A percentile compares a stretch with the other conserved stretches of the same genome.
These are phyloP conservation scores for Aspergillaceae sp. DNA, from an alignment of 2,329 filamentous ascomycete genomes.

Conservation along the genomic window DNA sequence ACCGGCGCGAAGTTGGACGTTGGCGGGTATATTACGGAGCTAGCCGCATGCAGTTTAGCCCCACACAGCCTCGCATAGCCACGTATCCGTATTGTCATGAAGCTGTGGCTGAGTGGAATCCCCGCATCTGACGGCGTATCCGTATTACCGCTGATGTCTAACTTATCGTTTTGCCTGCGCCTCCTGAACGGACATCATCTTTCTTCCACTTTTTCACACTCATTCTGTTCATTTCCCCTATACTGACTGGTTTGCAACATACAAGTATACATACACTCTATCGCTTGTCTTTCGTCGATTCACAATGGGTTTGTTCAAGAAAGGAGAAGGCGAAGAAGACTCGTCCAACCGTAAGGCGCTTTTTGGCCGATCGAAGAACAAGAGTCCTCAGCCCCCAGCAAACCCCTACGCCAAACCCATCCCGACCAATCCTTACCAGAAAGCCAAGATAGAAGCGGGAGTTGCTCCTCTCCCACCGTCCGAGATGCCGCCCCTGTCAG, in stretches of 20 bases:
- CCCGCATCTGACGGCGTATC: conserved; percentile 4
- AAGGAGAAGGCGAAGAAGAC: conserved; percentile 46
- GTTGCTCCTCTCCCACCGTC: conserved; percentile 27
- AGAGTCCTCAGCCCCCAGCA: conserved; percentile 41
- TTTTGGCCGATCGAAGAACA: conserved; percentile 50
- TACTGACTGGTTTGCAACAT: not conserved
- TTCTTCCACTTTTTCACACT: conserved; percentile 2
- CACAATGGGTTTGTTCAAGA: conserved; percentile 41
- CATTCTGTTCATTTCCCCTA: conserved; percentile 2
- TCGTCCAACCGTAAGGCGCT: conserved; percentile 46
- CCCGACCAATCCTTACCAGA: conserved; percentile 47
- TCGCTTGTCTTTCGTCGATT: not conserved
- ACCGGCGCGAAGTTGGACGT: not conserved
- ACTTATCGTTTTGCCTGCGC: conserved; percentile 9
- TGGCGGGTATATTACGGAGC: not conserved
- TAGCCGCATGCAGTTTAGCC: not conserved
- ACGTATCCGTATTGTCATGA: not conserved
- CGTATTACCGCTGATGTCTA: conserved; percentile 5
- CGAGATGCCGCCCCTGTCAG: conserved; percentile 15
- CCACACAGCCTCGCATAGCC: not conserved
- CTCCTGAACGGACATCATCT: conserved; percentile 17
- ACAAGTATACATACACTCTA: not conserved
- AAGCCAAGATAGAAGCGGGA: conserved; percentile 38
- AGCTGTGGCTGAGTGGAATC: not conserved
- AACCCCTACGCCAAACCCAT: conserved; percentile 52